Conservation (phyloP, 345 rosid species). For the Murraya paniculata region DNA sequence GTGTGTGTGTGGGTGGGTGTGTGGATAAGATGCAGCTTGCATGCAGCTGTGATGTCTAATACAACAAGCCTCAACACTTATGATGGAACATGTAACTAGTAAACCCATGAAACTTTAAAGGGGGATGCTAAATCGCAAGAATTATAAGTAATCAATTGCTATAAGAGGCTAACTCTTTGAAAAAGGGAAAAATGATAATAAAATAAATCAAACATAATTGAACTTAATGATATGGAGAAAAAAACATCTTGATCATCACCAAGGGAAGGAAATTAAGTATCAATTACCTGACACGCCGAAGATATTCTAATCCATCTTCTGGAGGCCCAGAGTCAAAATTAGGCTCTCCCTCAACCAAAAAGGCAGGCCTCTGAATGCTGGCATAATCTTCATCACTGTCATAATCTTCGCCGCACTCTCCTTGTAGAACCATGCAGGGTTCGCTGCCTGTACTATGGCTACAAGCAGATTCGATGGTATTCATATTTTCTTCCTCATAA, state of each 20-base stretch:
- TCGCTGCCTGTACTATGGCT: constrained; percentile 27
- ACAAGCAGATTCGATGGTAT: constrained; percentile 21
- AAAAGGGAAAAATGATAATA: background rate
- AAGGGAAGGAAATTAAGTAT: background rate
- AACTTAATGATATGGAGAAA: background rate
- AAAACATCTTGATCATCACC: background rate
- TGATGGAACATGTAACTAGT: background rate
- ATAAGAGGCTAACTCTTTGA: background rate
- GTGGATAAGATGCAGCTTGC: too few relatives aligned
- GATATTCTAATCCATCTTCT: constrained; percentile 87
- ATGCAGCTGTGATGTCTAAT: background rate
- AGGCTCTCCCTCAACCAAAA: constrained; percentile 80
- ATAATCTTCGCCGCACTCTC: constrained; percentile 49
- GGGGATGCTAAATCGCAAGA: background rate
- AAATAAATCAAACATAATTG: background rate
- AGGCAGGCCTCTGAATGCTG: constrained; percentile 84
- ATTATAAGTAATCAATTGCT: background rate
- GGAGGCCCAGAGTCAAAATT: constrained; percentile 87
- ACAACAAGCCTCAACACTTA: background rate
- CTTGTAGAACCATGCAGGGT: constrained; percentile 26
- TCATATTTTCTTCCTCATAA: constrained; percentile 21
- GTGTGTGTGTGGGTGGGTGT: too few relatives aligned
- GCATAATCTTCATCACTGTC: constrained; percentile 60
- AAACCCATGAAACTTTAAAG: background rate
- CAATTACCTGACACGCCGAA: constrained; percentile 84